Evolutionary conservation across 768 basidiomycete genomes (phyloP), one percentile per base, ranked within the genome.

Genomic region (Lentinus brumalis): DNA sequence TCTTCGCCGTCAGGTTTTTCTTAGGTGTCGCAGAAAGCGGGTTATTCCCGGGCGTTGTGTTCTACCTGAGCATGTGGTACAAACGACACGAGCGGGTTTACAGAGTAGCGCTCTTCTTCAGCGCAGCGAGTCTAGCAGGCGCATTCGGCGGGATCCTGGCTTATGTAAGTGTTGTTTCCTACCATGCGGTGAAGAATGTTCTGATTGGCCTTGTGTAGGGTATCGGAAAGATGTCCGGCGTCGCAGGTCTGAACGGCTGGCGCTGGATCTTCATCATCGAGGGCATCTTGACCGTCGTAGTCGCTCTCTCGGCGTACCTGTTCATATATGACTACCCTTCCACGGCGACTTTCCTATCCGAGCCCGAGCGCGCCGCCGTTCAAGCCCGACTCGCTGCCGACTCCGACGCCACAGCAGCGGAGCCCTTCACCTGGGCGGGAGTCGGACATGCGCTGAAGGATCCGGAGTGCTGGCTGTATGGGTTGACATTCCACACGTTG

Each of bases 1-100:
- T 29, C 21, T 18, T 66, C 50, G 65, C 65, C 4, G 62, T 66
- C 56, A 73, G 81, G 31, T 78, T 83, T 61, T 29, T 32, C 18
- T 41, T 42, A 31, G 21, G 32, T 6, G 12, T 59, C 9, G 12
- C 12, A 9, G 21, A 66, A 54, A 45, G 52, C 8, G 61, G 61
- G 1, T 31, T 66, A 16, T 60, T 56, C 50, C 65, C 65, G 7
- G 65, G 65, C 1, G 38, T 60, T 10, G 47, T 56, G 14, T 66
- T 62, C 31, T 63, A 59, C 29, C 18, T 66, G 16, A 56, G 57
- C 41, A 51, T 60, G 18, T 66, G 60, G 61, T 62, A 62, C 32
- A 56, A 59, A 5, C 44, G 63, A 30, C 40, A 42, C 10, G 50
- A 50, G 1, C 65, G 60, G 29, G 61, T 58, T 5, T 50, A 57